Base-by-base conservation (phyloP, 192 early-diverging fungal genomes). In the Cetraspora pellucida region DNA sequence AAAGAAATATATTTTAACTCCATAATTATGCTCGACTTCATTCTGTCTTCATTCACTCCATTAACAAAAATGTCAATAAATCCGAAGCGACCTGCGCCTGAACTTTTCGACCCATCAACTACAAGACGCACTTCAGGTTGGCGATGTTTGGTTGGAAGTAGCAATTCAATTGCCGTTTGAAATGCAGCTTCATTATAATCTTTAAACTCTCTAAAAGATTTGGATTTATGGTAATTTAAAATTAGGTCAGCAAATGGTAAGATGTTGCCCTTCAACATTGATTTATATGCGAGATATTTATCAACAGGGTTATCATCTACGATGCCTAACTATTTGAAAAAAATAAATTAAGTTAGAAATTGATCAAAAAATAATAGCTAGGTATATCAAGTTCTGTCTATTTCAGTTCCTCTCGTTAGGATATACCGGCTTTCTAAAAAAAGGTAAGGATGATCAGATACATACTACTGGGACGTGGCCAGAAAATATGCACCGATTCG, bases 71-170 rank as follows among this genome's bases (percentile, higher is more conserved):
- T 73, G 52, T 78, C 70, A 47, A 78, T 72, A 73, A 73, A 77
- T 44, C 67, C 67, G 49, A 76, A 77, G 55, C 69, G 74, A 80
- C 79, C 79, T 55, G 74, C 66, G 43, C 79, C 79, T 47, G 54
- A 47, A 46, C 47, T 58, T 74, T 80, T 80, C 43, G 64, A 77
- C 21, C 75, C 58, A 50, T 80, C 79, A 70, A 80, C 59, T 16
- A 80, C 74, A 55, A 80, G 79, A 45, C 74, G 68, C 49, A 80
- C 54, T 60, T 80, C 79, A 75, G 79, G 68, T 57, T 70, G 49
- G 28, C 68, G 67, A 80, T 77, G 57, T 59, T 59, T 59, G 11
- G 57, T 57, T 10, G 57, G 57, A 59, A 59, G 57, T 59, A 59
- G 14, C 23, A 59, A 59, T 59, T 59, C 57, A n/a, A 59, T 25